Evolutionary conservation across 441 rosid species (phyloP).

Genomic region (Isatis lusitanica): DNA sequence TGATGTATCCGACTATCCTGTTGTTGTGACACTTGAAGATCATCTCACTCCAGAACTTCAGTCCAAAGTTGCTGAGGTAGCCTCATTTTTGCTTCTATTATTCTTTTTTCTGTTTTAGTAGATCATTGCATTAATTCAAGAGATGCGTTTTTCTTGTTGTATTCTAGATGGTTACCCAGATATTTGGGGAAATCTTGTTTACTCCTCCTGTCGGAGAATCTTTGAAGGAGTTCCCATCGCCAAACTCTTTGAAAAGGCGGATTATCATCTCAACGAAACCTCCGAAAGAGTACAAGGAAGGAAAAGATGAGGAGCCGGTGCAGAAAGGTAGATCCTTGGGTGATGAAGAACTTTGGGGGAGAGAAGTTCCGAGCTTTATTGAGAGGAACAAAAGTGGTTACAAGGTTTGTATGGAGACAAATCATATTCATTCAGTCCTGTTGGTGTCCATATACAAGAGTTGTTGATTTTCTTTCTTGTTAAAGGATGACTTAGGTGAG

Average conservation of each 20-base stretch:
- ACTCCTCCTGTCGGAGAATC: conserved; percentile 60
- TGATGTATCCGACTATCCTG: conserved; percentile 69
- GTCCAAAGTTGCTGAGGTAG: conserved; percentile 83
- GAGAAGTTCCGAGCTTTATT: conserved; percentile 56
- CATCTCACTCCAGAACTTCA: conserved; percentile 91
- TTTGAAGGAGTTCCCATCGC: conserved; percentile 79
- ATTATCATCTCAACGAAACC: conserved; percentile 88
- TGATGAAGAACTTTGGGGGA: conserved; percentile 76
- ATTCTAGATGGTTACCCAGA: conserved; percentile 72
- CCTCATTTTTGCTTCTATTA: conserved; percentile 1
- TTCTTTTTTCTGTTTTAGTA: background rate
- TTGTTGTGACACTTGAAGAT: conserved; percentile 88
- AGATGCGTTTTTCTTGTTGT: conserved; percentile 29
- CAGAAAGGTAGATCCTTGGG: conserved; percentile 48
- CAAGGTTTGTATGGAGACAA: conserved; percentile 49
- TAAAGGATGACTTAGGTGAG: conserved; percentile 46
- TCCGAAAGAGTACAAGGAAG: conserved; percentile 81
- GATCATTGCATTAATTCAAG: conserved; percentile 11
- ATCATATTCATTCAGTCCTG: background rate
- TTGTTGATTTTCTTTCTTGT: conserved; percentile 2
- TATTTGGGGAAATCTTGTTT: conserved; percentile 76
- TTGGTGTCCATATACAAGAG: conserved; percentile 3
- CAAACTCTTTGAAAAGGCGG: conserved; percentile 57
- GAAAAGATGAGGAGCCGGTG: conserved; percentile 43
- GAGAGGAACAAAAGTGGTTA: conserved; percentile 27